Percentiles rank a stretch among this genome's conserved stretches.
Conservation (phyloP, 495 filamentous ascomycete genomes). For the Pseudomonodictys pantanalensis region DNA sequence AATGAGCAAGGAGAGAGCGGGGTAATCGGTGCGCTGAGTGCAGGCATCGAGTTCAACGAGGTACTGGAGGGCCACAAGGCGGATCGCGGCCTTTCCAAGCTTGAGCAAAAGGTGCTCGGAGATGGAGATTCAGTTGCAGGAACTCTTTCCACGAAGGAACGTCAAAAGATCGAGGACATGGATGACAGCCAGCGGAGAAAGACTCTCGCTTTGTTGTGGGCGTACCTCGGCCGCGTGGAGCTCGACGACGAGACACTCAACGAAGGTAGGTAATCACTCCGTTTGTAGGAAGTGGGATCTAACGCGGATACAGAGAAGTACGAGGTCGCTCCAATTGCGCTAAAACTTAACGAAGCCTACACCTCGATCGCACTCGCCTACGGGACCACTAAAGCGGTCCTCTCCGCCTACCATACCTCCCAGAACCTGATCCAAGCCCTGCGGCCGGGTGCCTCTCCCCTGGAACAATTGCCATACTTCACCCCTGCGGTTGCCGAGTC, state of each 20-base stretch:
- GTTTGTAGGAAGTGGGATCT: background rate
- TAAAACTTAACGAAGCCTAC: constrained; percentile 80
- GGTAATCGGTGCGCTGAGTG: constrained; percentile 74
- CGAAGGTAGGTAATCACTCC: constrained; percentile 56
- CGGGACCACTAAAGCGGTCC: constrained; percentile 74
- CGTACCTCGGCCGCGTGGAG: constrained; percentile 84
- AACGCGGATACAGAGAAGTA: constrained; percentile 53
- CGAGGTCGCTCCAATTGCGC: constrained; percentile 81
- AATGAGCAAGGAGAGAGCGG: constrained; percentile 77
- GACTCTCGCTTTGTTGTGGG: constrained; percentile 87
- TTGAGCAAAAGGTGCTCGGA: constrained; percentile 73
- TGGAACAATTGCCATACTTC: constrained; percentile 89
- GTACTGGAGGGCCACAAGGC: constrained; percentile 68
- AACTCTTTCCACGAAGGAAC: constrained; percentile 64
- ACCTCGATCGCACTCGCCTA: constrained; percentile 82
- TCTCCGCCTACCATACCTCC: constrained; percentile 75
- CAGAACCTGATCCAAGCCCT: constrained; percentile 90
- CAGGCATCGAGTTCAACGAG: constrained; percentile 75
- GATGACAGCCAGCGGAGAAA: constrained; percentile 75
- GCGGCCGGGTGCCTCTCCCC: constrained; percentile 75
- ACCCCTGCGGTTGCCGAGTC: constrained; percentile 69
- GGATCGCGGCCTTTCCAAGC: constrained; percentile 70
- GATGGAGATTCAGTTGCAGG: constrained; percentile 50
- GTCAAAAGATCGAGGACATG: constrained; percentile 63
- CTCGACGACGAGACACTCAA: constrained; percentile 68